Conservation (phyloP, 257 asterid genomes). For the Ilex asprella region DNA sequence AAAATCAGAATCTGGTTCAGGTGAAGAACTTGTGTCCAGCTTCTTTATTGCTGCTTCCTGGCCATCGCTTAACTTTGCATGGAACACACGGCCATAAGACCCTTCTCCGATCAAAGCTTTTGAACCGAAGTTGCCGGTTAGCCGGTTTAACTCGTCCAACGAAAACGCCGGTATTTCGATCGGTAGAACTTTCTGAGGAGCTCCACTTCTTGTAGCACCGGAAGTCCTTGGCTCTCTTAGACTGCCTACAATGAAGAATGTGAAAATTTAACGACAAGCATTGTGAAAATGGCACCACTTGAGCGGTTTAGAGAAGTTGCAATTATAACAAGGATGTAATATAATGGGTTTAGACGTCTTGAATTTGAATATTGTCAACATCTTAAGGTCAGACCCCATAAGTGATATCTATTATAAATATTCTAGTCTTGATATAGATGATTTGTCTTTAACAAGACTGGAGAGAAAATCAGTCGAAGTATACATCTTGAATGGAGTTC, state of each 20-base stretch:
- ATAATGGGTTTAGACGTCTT: too few species aligned
- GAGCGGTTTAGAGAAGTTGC: too few species aligned
- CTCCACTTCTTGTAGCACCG: conserved; percentile 2
- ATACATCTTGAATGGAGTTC: too few species aligned
- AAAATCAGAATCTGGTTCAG: background rate
- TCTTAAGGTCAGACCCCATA: too few species aligned
- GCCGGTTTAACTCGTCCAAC: conserved; percentile 13
- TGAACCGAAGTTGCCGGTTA: conserved; percentile 20
- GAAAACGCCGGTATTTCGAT: conserved; percentile 1
- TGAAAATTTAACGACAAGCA: too few species aligned
- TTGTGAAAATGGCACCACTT: too few species aligned
- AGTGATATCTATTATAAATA: too few species aligned
- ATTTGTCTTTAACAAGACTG: too few species aligned
- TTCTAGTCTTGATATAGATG: too few species aligned
- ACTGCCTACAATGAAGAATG: background rate
- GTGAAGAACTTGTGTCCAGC: conserved; percentile 1
- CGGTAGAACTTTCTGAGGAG: background rate
- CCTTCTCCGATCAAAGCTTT: conserved; percentile 25
- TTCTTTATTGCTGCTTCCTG: background rate
- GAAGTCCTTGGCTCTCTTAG: conserved; percentile 1
- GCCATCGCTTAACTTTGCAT: conserved; percentile 1
- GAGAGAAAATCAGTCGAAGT: too few species aligned
- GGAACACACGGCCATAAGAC: conserved; percentile 24
- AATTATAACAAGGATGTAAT: too few species aligned
- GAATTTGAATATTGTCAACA: too few species aligned